These are phyloP conservation scores for Alternaria burnsii DNA, from an alignment of 2,329 filamentous ascomycete genomes.

Conservation along the genomic window DNA sequence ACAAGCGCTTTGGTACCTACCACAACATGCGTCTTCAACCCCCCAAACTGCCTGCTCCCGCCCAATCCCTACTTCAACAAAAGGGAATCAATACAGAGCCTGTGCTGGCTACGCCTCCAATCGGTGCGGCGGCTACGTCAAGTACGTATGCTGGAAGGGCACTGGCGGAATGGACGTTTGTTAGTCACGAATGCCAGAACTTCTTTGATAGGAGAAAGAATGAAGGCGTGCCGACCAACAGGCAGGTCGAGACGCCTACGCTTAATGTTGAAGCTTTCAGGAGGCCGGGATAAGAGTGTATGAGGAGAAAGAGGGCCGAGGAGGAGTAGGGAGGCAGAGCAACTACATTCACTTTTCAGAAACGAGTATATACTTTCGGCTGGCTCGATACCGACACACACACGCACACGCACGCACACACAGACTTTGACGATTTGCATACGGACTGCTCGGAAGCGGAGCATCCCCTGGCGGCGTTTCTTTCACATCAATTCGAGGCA, in stretches of 20 bases:
- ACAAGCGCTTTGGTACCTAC: slow-evolving; percentile 63
- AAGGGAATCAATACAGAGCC: slow-evolving; percentile 41
- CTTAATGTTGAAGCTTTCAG: slow-evolving; percentile 71
- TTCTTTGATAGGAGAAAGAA: slow-evolving; percentile 79
- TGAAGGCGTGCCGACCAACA: slow-evolving; percentile 73
- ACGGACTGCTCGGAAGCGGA: slow-evolving; percentile 12
- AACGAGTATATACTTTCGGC: slow-evolving; percentile 24
- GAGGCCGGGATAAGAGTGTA: slow-evolving; percentile 47
- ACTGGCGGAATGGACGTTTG: slow-evolving; percentile 78
- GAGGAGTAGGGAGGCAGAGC: background rate
- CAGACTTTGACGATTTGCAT: slow-evolving; percentile 28
- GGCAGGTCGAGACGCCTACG: slow-evolving; percentile 73
- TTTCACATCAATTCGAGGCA: slow-evolving; percentile 2
- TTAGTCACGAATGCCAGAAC: slow-evolving; percentile 80
- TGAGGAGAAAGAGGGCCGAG: background rate
- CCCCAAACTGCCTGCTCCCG: slow-evolving; percentile 74
- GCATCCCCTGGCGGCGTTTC: slow-evolving; percentile 20
- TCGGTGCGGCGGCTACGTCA: slow-evolving; percentile 47
- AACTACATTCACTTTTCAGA: background rate
- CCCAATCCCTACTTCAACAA: slow-evolving; percentile 69
- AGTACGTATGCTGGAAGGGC: slow-evolving; percentile 74
- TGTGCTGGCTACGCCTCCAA: slow-evolving; percentile 45
- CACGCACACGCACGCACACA: background rate
- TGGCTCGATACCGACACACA: slow-evolving; percentile 28
- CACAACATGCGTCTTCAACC: slow-evolving; percentile 70